Evolutionary conservation across 768 basidiomycete genomes (phyloP).

Genomic region (Boletus patriciae): DNA sequence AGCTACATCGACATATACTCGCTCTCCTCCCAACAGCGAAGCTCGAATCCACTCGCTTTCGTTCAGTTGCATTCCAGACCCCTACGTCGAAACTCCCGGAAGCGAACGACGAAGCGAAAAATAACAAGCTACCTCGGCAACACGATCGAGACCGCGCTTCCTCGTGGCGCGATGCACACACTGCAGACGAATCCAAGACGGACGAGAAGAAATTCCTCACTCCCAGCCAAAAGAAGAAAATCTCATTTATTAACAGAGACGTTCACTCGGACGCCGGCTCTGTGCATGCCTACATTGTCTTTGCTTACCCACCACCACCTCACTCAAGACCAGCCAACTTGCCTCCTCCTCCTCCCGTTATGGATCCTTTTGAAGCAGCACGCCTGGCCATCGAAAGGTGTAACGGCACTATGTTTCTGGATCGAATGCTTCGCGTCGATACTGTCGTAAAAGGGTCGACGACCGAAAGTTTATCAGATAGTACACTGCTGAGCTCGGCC

Average conservation of each 20-base stretch:
- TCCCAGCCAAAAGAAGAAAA: conserved; percentile 84
- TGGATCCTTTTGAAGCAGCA: conserved; percentile 76
- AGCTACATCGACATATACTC: conserved; percentile 75
- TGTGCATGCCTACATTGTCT: conserved; percentile 89
- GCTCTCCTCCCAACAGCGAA: conserved; percentile 69
- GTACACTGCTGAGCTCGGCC: conserved; percentile 23
- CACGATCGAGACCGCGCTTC: conserved; percentile 62
- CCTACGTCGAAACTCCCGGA: conserved; percentile 68
- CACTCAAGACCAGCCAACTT: conserved; percentile 46
- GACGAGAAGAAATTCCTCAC: conserved; percentile 71
- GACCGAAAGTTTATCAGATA: conserved; percentile 16
- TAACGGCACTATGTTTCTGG: conserved; percentile 75
- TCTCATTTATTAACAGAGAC: conserved; percentile 92
- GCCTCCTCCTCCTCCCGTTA: conserved; percentile 47
- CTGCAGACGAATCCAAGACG: conserved; percentile 43
- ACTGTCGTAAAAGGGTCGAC: conserved; percentile 43
- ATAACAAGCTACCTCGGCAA: conserved; percentile 36
- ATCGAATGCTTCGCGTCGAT: conserved; percentile 79
- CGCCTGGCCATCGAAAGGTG: conserved; percentile 53
- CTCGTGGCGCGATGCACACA: conserved; percentile 52
- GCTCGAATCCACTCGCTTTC: conserved; percentile 91
- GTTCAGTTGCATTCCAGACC: conserved; percentile 86
- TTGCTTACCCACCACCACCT: conserved; percentile 63
- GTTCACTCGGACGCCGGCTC: conserved; percentile 76
- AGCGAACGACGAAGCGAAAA: conserved; percentile 32